Base-by-base conservation (phyloP, 495 filamentous ascomycete genomes). In the Aspergillus cristatus region DNA sequence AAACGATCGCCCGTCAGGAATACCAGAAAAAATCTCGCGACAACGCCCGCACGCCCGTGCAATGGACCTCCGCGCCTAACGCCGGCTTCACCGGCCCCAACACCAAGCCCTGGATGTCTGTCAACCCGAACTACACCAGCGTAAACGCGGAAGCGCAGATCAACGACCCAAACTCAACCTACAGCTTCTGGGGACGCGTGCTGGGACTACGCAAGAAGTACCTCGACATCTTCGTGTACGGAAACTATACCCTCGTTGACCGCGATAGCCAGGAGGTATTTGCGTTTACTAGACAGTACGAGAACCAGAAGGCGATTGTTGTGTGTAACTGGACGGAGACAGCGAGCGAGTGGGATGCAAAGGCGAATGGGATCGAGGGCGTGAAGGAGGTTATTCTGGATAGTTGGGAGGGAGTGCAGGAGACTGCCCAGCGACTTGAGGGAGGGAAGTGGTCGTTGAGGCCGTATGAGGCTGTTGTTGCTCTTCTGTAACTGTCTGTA, bases 81-180 rank as follows among this genome's bases (percentile, higher is more conserved):
- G 72, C 53, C 2, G 75, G 75, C 2, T 78, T 75, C 47, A 71
- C 67, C 1, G 51, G 54, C 35, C 57, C 65, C 1, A 60, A 55
- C 11, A 70, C 63, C 14, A 70, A 67, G 40, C 74, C 77, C 2
- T 81, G 77, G 77, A 80, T 80, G 75, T 67, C 73, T 2, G 65
- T 74, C 18, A 71, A 79, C 54, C 67, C 74, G 12, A 53, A 74
- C 41, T 74, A 71, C 38, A 36, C 24, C 2, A 45, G 53, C 7
- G 51, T 68, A 54, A 81, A 80, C 37, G 75, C 67, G 20, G 66
- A 65, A 15, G 54, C 54, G 1, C 70, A 78, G 42, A 53, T 62
- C 32, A 50, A 53, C 16, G 62, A 73, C 28, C 51, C 51, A 1
- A 45, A 65, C 14, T 74, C 69, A 3, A 55, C 68, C 7, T 70